phyloP scores from a whole-genome alignment of 75 land plant genomes.

The Azolla pinnata region DNA sequence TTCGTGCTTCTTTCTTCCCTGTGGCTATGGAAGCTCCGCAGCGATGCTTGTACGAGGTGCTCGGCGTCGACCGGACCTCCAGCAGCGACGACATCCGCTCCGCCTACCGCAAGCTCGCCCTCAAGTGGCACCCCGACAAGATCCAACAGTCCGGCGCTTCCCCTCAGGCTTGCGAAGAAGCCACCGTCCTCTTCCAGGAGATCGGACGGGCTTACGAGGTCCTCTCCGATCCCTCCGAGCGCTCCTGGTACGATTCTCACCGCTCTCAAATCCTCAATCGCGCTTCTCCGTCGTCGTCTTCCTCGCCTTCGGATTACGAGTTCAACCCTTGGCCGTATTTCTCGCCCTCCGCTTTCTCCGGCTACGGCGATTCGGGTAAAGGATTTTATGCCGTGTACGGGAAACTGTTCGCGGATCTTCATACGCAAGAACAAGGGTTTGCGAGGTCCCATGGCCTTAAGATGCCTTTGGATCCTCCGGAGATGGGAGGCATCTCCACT shows the following conservation, averaged over 20 bases:
- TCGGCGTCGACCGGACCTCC: slow-evolving; percentile 46
- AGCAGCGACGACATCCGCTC: slow-evolving; percentile 59
- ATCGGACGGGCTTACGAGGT: slow-evolving; percentile 83
- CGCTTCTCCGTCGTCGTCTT: slow-evolving; percentile 22
- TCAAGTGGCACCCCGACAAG: slow-evolving; percentile 95
- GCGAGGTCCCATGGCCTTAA: slow-evolving; percentile 32
- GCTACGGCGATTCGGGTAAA: slow-evolving; percentile 47
- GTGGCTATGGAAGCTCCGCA: slow-evolving; percentile 6
- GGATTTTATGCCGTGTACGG: slow-evolving; percentile 82
- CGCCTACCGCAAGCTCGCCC: slow-evolving; percentile 73
- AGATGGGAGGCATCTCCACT: slow-evolving; percentile 55
- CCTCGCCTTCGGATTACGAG: slow-evolving; percentile 18
- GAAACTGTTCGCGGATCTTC: slow-evolving; percentile 55
- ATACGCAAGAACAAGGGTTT: slow-evolving; percentile 48
- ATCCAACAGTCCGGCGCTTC: slow-evolving; percentile 37
- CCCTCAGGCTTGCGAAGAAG: slow-evolving; percentile 25
- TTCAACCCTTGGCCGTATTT: slow-evolving; percentile 69
- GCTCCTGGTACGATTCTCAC: slow-evolving; percentile 91
- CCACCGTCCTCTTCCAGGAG: slow-evolving; percentile 79
- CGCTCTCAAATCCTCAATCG: slow-evolving; percentile 77
- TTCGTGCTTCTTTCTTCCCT: no score
- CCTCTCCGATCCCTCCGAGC: slow-evolving; percentile 73
- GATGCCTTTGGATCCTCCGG: slow-evolving; percentile 24
- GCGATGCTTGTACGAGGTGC: slow-evolving; percentile 73
- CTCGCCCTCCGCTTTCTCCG: slow-evolving; percentile 61